Percentiles rank a stretch among this genome's conserved stretches.
Evolutionary conservation across 495 filamentous ascomycete genomes (phyloP).

Genomic region (Clohesyomyces aquaticus): DNA sequence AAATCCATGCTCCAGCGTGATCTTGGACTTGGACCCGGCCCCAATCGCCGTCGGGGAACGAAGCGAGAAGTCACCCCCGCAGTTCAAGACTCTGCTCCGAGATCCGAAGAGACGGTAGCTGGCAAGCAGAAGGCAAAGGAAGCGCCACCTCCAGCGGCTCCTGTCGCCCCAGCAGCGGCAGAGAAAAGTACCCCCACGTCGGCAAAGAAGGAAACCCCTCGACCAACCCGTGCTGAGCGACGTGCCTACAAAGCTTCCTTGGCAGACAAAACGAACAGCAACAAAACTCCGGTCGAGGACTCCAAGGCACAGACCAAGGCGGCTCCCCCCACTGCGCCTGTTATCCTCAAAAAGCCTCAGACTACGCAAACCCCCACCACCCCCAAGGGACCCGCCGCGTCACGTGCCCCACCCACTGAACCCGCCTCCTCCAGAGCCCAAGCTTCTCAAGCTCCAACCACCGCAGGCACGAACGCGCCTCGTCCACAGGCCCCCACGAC

Average conservation of each 20-base stretch:
- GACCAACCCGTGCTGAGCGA: constrained; percentile 39
- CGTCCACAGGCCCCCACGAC: constrained; percentile 48
- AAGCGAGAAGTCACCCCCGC: constrained; percentile 44
- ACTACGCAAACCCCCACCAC: constrained; percentile 19
- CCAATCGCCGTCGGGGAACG: constrained; percentile 55
- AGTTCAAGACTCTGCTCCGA: constrained; percentile 16
- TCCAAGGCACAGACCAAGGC: constrained; percentile 32
- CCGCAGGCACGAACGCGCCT: constrained; percentile 38
- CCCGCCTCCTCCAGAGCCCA: constrained; percentile 39
- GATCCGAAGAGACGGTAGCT: constrained; percentile 41
- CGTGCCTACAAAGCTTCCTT: constrained; percentile 37
- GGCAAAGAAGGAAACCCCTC: constrained; percentile 34
- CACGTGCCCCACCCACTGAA: constrained; percentile 36
- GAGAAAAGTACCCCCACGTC: constrained; percentile 31
- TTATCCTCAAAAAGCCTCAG: constrained; percentile 39
- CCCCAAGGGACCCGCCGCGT: constrained; percentile 38
- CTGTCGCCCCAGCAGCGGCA: neutral
- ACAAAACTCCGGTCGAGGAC: constrained; percentile 24
- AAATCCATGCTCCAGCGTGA: constrained; percentile 89
- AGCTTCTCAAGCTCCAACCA: constrained; percentile 28
- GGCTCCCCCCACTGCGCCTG: constrained; percentile 26
- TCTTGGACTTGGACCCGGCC: constrained; percentile 67
- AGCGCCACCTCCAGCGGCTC: constrained; percentile 12
- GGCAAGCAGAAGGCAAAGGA: constrained; percentile 32
- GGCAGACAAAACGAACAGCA: constrained; percentile 37